phyloP scores from a whole-genome alignment of 75 land plant species.

The Azolla pinnata region DNA sequence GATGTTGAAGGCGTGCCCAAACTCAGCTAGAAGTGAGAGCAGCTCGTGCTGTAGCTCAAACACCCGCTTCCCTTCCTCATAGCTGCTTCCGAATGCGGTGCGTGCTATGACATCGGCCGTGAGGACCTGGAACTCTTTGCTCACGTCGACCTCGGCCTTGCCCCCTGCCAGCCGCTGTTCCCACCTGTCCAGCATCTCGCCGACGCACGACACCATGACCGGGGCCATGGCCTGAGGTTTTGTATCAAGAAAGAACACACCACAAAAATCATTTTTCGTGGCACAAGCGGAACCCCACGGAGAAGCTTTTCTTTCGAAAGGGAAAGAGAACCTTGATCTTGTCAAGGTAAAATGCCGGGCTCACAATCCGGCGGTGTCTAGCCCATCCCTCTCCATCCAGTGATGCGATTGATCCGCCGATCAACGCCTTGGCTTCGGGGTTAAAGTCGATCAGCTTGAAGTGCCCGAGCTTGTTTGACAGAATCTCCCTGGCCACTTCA shows the following conservation, averaged over 20 bases:
- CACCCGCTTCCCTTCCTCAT: slow-evolving; percentile 21
- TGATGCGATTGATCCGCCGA: slow-evolving; percentile 6
- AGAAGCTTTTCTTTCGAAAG: too few relatives aligned
- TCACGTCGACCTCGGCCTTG: slow-evolving; percentile 14
- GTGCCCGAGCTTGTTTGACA: too few relatives aligned
- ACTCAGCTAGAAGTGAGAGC: background rate
- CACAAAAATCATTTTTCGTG: too few relatives aligned
- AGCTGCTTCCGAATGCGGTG: slow-evolving; percentile 34
- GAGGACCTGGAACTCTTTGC: slow-evolving; percentile 12
- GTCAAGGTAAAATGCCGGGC: slow-evolving; percentile 32
- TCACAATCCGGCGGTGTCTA: slow-evolving; percentile 21
- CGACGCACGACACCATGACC: background rate
- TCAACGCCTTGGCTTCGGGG: too few relatives aligned
- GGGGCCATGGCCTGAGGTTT: slow-evolving; percentile 9
- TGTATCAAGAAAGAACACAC: too few relatives aligned
- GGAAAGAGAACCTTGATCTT: slow-evolving; percentile 33
- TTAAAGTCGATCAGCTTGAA: too few relatives aligned
- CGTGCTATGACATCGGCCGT: slow-evolving; percentile 29
- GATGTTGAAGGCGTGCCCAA: background rate
- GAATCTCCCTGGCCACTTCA: too few relatives aligned
- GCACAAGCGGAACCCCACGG: too few relatives aligned
- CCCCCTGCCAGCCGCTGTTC: background rate
- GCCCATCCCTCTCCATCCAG: slow-evolving; percentile 34
- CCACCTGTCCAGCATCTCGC: background rate
- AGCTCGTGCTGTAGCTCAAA: slow-evolving; percentile 17